Conservation (phyloP, 805 yeast genomes). For the Spathaspora boniae region DNA sequence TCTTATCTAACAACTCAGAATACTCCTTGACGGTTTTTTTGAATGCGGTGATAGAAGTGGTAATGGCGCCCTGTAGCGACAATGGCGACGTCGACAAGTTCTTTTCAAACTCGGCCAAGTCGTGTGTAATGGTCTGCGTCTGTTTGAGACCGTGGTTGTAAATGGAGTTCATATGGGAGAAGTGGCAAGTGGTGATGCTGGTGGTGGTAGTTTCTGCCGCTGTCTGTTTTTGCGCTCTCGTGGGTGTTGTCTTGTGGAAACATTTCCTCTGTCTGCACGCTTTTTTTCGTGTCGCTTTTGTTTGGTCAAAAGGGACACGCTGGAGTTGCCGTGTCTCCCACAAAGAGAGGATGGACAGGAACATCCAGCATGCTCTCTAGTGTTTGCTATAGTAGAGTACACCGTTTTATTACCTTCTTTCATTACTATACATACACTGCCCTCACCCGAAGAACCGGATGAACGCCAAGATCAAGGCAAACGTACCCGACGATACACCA, state of each 20-base stretch:
- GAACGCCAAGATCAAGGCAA: conserved; percentile 90
- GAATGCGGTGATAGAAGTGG: conserved; percentile 76
- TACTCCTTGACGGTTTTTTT: conserved; percentile 74
- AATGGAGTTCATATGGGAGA: conserved; percentile 65
- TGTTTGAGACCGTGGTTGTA: conserved; percentile 90
- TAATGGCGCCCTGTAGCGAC: conserved; percentile 70
- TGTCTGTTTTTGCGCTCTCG: background rate
- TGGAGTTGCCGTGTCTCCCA: no score
- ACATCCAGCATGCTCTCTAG: no score
- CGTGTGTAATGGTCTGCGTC: conserved; percentile 66
- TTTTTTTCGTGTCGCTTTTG: background rate
- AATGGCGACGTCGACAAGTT: conserved; percentile 68
- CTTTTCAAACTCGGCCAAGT: conserved; percentile 61
- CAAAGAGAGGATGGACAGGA: no score
- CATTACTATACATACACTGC: no score
- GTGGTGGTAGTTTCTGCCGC: background rate
- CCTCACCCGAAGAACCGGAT: conserved; percentile 61
- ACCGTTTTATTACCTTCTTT: no score
- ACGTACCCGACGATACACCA: conserved; percentile 97
- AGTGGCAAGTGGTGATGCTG: no score
- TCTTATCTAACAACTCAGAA: conserved; percentile 55
- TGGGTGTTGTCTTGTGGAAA: background rate
- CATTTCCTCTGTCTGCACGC: background rate
- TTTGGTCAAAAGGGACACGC: no score
- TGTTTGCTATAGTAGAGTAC: no score